Evolutionary conservation across 164 flowering plant species (phyloP), one percentile per base, ranked within the genome.

Genomic region (Liriodendron chinense): DNA sequence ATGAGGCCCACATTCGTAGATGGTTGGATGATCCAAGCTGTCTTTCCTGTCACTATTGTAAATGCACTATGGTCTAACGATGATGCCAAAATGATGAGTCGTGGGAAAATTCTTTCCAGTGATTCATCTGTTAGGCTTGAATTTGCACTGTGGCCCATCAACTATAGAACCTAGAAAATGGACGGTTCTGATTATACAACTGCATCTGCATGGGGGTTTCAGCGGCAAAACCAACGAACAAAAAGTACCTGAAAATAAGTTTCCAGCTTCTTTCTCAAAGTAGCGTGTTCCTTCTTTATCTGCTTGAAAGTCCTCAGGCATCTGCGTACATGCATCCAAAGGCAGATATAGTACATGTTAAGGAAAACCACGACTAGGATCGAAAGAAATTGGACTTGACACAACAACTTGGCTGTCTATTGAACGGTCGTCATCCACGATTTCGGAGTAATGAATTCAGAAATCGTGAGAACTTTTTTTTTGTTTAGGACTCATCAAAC

Each of bases 281-380:
- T 74, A 5, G 69, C 69, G n/a, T 74, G 70, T 20, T 74, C 76
- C 28, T 74, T 74, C 10, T 74, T 74, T 47, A 74, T 62, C 50
- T 47, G 48, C 62, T 74, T 47, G 21, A 65, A 50, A 24, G 65
- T 49, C 62, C 43, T 74, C 7, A 66, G 0, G 71, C 76, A 74
- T 66, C 76, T 74, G 70, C 61, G 65, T 73, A 7, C 21, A 12
- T 43, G 22, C 28, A 63, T 12, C 43, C 26, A 73, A 34, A 47
- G 64, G 1, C 59, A 53, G n/a, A n/a, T n/a, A 53, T 53, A 12
- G 16, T 10, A 13, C 2, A 53, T 7, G 16, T 12, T 34, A 2
- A 34, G 13, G 59, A 10, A 16, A 53, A 7, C 2, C 59, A 34
- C 4, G 43, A 5, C 43, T 2, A 34, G 43, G 43, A 34, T 34